Percentiles rank a stretch among this genome's conserved stretches.
Conservation (phyloP, 2,329 filamentous ascomycete species). For the Didymella lethalis region DNA sequence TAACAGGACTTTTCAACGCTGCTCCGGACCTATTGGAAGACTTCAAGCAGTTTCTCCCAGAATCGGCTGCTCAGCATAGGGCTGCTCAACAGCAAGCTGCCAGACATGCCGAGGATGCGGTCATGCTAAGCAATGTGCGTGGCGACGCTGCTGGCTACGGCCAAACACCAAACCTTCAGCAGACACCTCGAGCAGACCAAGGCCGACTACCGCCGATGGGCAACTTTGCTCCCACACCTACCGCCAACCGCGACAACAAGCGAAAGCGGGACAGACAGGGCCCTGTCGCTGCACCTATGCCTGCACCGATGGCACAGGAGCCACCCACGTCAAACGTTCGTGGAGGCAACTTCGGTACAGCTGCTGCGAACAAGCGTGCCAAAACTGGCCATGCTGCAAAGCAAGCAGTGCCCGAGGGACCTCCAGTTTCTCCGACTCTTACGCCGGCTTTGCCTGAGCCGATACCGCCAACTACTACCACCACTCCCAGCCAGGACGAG, state of each 20-base stretch:
- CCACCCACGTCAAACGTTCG: constrained; percentile 44
- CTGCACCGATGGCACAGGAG: constrained; percentile 45
- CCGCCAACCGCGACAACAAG: constrained; percentile 87
- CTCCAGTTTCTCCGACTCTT: constrained; percentile 81
- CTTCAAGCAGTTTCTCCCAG: constrained; percentile 97
- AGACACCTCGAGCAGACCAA: constrained; percentile 58
- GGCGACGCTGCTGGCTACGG: constrained; percentile 60
- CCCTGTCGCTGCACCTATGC: constrained; percentile 51
- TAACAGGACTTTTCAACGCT: constrained; percentile 90
- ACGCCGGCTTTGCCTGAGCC: constrained; percentile 89
- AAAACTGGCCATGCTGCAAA: constrained; percentile 72
- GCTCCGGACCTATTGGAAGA: constrained; percentile 96
- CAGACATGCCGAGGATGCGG: constrained; percentile 73
- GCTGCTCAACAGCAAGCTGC: constrained; percentile 64
- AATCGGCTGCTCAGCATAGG: constrained; percentile 73
- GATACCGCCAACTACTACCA: constrained; percentile 75
- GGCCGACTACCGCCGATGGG: constrained; percentile 83
- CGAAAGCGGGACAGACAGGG: constrained; percentile 74
- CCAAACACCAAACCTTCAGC: constrained; percentile 54
- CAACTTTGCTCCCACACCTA: constrained; percentile 86
- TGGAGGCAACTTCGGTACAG: constrained; percentile 38
- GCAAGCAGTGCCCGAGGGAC: constrained; percentile 64
- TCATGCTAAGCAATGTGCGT: constrained; percentile 70
- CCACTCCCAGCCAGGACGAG: constrained; percentile 82
- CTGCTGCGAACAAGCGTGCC: constrained; percentile 63